Evolutionary conservation across 2,329 filamentous ascomycete genomes (phyloP).

Genomic region (Biscogniauxia sp.): DNA sequence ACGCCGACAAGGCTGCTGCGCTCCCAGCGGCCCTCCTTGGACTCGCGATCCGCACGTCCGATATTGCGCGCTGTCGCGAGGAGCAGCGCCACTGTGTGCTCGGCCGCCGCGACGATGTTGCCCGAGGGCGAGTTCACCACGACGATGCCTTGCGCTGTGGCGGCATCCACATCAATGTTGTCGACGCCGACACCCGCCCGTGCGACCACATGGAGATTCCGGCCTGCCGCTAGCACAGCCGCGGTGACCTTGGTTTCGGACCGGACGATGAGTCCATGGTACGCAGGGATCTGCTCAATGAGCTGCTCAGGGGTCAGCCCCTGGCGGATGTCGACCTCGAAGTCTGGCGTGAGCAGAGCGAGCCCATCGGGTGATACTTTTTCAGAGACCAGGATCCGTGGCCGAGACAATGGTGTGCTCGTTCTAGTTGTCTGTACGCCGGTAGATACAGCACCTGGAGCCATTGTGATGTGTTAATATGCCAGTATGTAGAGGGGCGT

Average conservation of each 20-base stretch:
- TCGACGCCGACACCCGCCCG: constrained; percentile 80
- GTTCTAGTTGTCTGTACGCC: constrained; percentile 13
- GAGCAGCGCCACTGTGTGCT: constrained; percentile 73
- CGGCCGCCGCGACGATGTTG: constrained; percentile 77
- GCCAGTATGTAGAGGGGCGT: no score
- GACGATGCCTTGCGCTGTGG: constrained; percentile 71
- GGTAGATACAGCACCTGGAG: constrained; percentile 25
- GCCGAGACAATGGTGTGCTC: constrained; percentile 1
- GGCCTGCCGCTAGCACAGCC: constrained; percentile 61
- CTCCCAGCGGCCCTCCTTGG: constrained; percentile 75
- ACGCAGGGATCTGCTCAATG: constrained; percentile 63
- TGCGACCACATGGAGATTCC: constrained; percentile 72
- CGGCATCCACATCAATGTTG: constrained; percentile 74
- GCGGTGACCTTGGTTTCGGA: constrained; percentile 80
- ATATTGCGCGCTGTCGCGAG: constrained; percentile 74
- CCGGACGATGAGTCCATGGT: constrained; percentile 75
- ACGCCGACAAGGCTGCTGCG: constrained; percentile 71
- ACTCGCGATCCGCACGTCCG: constrained; percentile 64
- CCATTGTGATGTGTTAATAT: constrained; percentile 7
- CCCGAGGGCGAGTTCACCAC: constrained; percentile 78
- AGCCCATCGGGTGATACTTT: constrained; percentile 79
- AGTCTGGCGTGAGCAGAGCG: constrained; percentile 61
- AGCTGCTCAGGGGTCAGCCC: constrained; percentile 62
- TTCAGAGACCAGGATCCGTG: constrained; percentile 68
- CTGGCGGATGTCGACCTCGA: constrained; percentile 68